Base-by-base conservation (phyloP, 495 filamentous ascomycete genomes). In the Hypoxylon perforatum region DNA sequence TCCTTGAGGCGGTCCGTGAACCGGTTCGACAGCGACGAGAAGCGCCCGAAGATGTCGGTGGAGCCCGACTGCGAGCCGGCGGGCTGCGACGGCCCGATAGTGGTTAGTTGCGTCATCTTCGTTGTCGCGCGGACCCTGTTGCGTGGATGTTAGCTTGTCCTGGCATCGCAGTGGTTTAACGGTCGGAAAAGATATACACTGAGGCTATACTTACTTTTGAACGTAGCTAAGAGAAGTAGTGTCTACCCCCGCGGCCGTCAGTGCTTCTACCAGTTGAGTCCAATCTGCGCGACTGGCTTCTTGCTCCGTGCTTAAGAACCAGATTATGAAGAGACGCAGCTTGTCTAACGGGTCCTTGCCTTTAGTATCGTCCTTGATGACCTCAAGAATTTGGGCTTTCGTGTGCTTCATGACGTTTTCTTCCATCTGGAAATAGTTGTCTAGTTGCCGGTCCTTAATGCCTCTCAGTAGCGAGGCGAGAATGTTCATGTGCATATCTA, bases 401-500 rank as follows among this genome's bases (percentile, higher is more conserved):
- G 89, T 91, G 77, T 97, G 92, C 77, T 96, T 97, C 73, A 88
- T 91, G 66, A 98, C 91, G 67, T 89, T 92, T 76, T 99, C 93
- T 72, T 99, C 96, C 21, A 97, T 84, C 77, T 98, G 92, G 80
- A 93, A 98, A 80, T 91, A 99, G 72, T 94, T 94, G 74, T 99
- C 95, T 19, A 99, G 79, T 74, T 98, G 93, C 2, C 96, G 89
- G 65, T 94, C 93, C 76, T 97, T 96, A 75, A 97, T 95, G 1
- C 93, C 93, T 64, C 91, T 91, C 46, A 97, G 78, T 7, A 97
- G 76, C 14, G 91, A 88, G 8, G 92, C 92, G n/a, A 92, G 86
- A 57, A 97, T 97, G 74, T 96, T 97, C 96, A 99, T 99, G 76
- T 99, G 96, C 92, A 97, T 98, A 73, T 97, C 94, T 11, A 99